A percentile compares a stretch with the other conserved stretches of the same genome.
Conservation (phyloP, 2,329 filamentous ascomycete species). For the Shiraia bambusicola region DNA sequence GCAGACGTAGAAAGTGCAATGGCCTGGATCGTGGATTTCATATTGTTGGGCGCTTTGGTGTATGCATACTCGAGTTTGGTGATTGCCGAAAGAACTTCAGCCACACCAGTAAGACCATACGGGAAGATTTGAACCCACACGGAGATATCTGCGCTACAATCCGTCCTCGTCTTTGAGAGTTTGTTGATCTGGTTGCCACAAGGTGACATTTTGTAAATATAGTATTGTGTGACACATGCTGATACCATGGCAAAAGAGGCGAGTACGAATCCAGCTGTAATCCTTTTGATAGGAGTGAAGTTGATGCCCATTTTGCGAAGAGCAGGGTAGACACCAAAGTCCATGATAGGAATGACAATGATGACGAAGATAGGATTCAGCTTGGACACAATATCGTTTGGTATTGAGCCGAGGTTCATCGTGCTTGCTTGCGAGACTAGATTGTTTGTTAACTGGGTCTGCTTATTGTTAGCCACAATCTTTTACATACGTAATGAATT, state of each 20-base stretch:
- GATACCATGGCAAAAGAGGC: constrained; percentile 63
- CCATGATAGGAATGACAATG: constrained; percentile 64
- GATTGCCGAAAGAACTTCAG: constrained; percentile 66
- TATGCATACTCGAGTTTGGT: constrained; percentile 65
- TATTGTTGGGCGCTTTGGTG: constrained; percentile 59
- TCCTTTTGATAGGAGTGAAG: constrained; percentile 76
- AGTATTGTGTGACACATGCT: constrained; percentile 58
- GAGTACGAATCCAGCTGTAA: constrained; percentile 68
- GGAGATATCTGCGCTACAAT: constrained; percentile 50
- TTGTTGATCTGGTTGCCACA: constrained; percentile 33
- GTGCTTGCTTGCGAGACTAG: constrained; percentile 68
- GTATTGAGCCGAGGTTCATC: constrained; percentile 68
- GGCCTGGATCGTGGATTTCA: constrained; percentile 50
- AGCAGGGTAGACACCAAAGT: constrained; percentile 66
- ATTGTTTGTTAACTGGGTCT: constrained; percentile 65
- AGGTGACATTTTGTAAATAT: constrained; percentile 48
- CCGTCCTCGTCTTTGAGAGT: constrained; percentile 44
- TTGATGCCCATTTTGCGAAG: constrained; percentile 64
- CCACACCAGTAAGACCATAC: constrained; percentile 58
- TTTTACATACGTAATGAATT: not conserved
- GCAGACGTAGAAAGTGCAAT: constrained; percentile 41
- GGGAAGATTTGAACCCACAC: constrained; percentile 58
- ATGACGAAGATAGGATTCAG: constrained; percentile 75
- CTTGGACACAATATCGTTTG: constrained; percentile 77
- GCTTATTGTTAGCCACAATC: constrained; percentile 8